Conservation (phyloP, 495 filamentous ascomycete species). For the Elasticomyces elasticus region DNA sequence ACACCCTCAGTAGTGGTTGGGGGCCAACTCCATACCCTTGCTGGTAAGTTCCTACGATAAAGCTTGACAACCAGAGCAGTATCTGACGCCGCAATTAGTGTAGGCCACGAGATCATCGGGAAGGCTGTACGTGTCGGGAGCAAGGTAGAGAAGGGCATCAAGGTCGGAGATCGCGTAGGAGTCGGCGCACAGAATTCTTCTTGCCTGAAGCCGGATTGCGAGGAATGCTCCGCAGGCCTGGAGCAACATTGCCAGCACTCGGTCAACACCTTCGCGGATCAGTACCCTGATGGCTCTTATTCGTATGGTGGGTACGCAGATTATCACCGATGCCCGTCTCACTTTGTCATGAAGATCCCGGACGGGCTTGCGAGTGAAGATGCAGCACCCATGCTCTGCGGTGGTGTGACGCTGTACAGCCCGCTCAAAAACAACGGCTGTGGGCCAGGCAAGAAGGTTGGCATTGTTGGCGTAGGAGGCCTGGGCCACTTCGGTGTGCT, state of each 20-base stretch:
- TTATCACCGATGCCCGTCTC: conserved; percentile 55
- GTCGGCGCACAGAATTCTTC: conserved; percentile 69
- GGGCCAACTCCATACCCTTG: conserved; percentile 51
- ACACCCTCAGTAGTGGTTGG: conserved; percentile 68
- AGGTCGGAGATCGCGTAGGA: conserved; percentile 73
- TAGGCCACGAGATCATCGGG: conserved; percentile 82
- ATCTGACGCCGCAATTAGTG: too few relatives aligned
- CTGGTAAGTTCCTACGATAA: too few relatives aligned
- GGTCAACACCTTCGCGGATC: conserved; percentile 59
- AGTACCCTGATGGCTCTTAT: conserved; percentile 40
- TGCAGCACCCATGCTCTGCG: conserved; percentile 83
- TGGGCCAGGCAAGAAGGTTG: conserved; percentile 72
- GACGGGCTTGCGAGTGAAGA: conserved; percentile 43
- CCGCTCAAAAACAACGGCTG: conserved; percentile 63
- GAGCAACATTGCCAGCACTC: conserved; percentile 57
- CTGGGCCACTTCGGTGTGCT: conserved; percentile 64
- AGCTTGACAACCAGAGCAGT: too few relatives aligned
- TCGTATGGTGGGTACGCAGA: conserved; percentile 62
- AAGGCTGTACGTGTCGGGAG: conserved; percentile 59
- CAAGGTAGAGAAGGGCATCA: conserved; percentile 49
- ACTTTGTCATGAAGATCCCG: conserved; percentile 75
- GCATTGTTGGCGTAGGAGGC: conserved; percentile 70
- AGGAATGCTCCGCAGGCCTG: conserved; percentile 51
- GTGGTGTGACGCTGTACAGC: conserved; percentile 66
- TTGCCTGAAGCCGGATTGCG: conserved; percentile 58